Evolutionary conservation across 129 eudicot genomes (phyloP), one percentile per base, ranked within the genome.

Genomic region (Centaurea solstitialis): DNA sequence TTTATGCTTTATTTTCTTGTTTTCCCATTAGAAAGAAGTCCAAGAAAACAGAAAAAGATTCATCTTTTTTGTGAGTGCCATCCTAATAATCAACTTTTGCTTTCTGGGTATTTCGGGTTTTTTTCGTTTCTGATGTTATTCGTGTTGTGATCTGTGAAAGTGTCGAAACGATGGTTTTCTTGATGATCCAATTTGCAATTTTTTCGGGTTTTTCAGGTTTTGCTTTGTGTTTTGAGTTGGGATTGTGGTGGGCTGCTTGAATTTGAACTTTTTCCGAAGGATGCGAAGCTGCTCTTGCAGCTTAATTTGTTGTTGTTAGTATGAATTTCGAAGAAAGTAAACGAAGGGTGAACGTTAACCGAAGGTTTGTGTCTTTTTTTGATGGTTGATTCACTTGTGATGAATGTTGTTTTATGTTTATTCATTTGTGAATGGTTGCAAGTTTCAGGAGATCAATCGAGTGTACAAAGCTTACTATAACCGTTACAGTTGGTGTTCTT

Each of bases 381-480:
- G 67, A 22, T 39, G 65, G 26, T 59, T 22, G 47, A 57, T 45
- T 68, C 15, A 20, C 11, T 24, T 61, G 65, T 74, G 20, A 20
- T 41, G 28, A 15, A 66, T 6, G 9, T 17, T 77, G 1, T 61
- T 76, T 26, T 26, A 82, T 75, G 76, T 28, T 76, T 76, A 50
- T 77, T 70, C 18, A 61, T 76, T 6, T 53, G 62, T 41, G 72
- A 68, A 62, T 83, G 79, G 84, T 77, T 57, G 73, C 68, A 18
- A 81, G 61, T 59, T 70, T 74, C 77, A 93, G 86, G 86, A 93
- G 85, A 67, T 80, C 90, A n/a, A 88, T 43, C 23, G 98, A 89
- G 68, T 79, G 74, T 66, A 74, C 87, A 84, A 86, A 79, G 91
- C 76, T 85, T 33, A 26, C 91, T 65, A 66, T 85, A 8, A 80